These are phyloP conservation scores for Diutina neorugosa DNA, from an alignment of 1,139 yeast genomes.

Conservation along the genomic window DNA sequence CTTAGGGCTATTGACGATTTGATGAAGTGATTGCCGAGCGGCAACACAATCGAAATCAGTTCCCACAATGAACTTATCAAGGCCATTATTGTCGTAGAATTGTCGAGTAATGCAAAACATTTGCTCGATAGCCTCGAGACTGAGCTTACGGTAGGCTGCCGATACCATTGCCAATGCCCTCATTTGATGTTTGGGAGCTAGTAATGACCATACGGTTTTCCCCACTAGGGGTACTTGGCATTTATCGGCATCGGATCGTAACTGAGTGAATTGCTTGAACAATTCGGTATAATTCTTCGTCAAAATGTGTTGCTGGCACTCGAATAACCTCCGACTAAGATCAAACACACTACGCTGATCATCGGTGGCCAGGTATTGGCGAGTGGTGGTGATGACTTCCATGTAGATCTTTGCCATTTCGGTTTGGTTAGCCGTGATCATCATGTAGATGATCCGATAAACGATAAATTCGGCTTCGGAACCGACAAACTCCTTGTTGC, in stretches of 20 bases:
- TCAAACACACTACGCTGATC: slow-evolving; percentile 11
- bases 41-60: slow-evolving; percentile 29
- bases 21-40: slow-evolving; percentile 34
- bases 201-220: neutral
- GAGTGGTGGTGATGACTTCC: slow-evolving; percentile 12
- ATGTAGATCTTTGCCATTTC: slow-evolving; percentile 24
- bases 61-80: slow-evolving; percentile 23
- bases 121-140: slow-evolving; percentile 29
- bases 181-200: neutral
- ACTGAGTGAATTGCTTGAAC: neutral
- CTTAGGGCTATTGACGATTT: slow-evolving; percentile 26
- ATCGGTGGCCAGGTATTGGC: slow-evolving; percentile 13
- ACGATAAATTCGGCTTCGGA: slow-evolving; percentile 52
- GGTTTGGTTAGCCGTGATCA: slow-evolving; percentile 59
- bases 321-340: neutral
- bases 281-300: neutral
- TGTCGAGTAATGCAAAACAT: slow-evolving; percentile 34
- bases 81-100: slow-evolving; percentile 31
- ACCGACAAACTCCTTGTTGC: slow-evolving; percentile 9
- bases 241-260: neutral
- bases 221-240: neutral
- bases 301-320: neutral
- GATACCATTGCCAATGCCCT: slow-evolving; percentile 48
- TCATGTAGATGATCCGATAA: slow-evolving; percentile 65
- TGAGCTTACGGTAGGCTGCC: slow-evolving; percentile 46